Conservation (phyloP, 768 basidiomycete species). For the Phaeotremella fagi region DNA sequence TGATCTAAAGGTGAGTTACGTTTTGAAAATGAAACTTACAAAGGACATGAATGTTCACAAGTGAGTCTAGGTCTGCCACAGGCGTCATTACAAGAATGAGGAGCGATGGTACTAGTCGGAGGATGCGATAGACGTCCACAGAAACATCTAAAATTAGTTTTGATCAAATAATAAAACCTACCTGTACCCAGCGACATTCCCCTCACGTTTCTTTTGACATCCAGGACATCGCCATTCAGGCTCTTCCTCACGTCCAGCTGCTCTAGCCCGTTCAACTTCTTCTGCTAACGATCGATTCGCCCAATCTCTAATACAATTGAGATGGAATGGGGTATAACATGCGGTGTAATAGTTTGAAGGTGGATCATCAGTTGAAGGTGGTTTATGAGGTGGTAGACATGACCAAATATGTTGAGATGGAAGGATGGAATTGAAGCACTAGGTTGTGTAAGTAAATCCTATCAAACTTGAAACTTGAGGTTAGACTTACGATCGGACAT, state of each 20-base stretch:
- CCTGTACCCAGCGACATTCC: slow-evolving; percentile 59
- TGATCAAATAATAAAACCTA: slow-evolving; percentile 80
- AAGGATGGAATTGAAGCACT: slow-evolving; percentile 71
- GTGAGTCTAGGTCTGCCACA: slow-evolving; percentile 43
- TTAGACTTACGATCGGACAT: slow-evolving; percentile 43
- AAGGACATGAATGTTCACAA: slow-evolving; percentile 77
- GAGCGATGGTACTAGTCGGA: slow-evolving; percentile 24
- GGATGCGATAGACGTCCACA: slow-evolving; percentile 29
- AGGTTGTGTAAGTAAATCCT: background rate
- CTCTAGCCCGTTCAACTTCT: slow-evolving; percentile 71
- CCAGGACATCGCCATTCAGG: slow-evolving; percentile 81
- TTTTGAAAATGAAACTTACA: slow-evolving; percentile 44
- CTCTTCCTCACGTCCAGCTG: slow-evolving; percentile 53
- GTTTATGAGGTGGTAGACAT: slow-evolving; percentile 59
- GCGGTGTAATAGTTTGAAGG: slow-evolving; percentile 23
- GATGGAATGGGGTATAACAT: slow-evolving; percentile 87
- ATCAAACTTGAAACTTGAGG: background rate
- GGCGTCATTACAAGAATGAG: slow-evolving; percentile 49
- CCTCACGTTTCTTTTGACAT: slow-evolving; percentile 73
- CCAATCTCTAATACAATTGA: slow-evolving; percentile 85
- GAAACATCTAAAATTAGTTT: slow-evolving; percentile 52
- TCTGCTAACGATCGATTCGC: slow-evolving; percentile 64
- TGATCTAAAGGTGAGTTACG: slow-evolving; percentile 18
- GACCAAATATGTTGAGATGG: slow-evolving; percentile 83
- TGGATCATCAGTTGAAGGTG: slow-evolving; percentile 34